Evolutionary conservation across 108 stramenopile species (phyloP).

Genomic region (Thalassiosira profunda): DNA sequence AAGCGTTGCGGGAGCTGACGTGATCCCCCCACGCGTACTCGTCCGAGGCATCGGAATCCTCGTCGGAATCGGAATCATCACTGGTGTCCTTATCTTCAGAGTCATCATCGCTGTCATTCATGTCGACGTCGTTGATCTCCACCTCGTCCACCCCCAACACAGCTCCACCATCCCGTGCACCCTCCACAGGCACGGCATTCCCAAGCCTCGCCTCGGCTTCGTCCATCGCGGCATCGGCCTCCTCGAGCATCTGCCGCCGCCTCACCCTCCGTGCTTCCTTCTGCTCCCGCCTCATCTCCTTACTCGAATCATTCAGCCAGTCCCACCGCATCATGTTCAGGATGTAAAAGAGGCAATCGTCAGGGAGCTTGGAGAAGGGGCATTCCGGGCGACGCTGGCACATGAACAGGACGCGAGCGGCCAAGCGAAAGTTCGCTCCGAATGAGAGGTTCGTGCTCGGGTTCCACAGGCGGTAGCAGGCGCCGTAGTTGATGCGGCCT

Average conservation of each 20-base stretch:
- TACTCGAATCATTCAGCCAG: conserved; percentile 73
- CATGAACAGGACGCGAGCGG: conserved; percentile 56
- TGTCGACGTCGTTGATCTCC: conserved; percentile 19
- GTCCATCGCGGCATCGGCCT: conserved; percentile 9
- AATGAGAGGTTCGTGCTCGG: conserved; percentile 61
- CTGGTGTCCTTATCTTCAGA: conserved; percentile 46
- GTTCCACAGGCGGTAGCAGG: conserved; percentile 85
- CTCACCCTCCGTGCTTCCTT: conserved; percentile 34
- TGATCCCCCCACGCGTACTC: conserved; percentile 44
- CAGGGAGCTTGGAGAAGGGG: conserved; percentile 69
- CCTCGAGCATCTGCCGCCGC: conserved; percentile 33
- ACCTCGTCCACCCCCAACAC: conserved; percentile 14
- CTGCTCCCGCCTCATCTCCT: conserved; percentile 51
- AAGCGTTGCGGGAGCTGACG: conserved; percentile 24
- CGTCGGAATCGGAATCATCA: background rate
- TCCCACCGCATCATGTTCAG: conserved; percentile 92
- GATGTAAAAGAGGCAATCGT: conserved; percentile 89
- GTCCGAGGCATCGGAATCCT: conserved; percentile 10
- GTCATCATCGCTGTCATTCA: conserved; percentile 49
- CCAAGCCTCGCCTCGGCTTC: conserved; percentile 17
- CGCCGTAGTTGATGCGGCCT: conserved; percentile 77
- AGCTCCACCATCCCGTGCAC: background rate
- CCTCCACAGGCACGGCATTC: conserved; percentile 22
- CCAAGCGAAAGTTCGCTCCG: conserved; percentile 62
- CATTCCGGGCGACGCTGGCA: conserved; percentile 76